Evolutionary conservation across 495 filamentous ascomycete genomes (phyloP).

Genomic region (Lentithecium fluviatile): DNA sequence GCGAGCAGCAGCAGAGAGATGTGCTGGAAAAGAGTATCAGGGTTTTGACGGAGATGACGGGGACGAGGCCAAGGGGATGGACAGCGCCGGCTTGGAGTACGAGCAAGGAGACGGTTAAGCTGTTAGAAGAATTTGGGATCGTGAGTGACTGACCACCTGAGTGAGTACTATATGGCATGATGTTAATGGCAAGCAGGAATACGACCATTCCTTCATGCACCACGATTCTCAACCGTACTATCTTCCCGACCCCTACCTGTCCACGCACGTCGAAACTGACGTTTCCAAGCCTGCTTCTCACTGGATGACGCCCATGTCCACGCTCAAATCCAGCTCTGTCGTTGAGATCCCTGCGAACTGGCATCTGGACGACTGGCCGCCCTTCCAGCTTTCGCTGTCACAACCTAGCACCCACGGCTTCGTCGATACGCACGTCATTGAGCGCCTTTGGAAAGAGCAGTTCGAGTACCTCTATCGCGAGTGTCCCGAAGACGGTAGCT

Average conservation of each 20-base stretch:
- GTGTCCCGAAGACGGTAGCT: slow-evolving; percentile 56
- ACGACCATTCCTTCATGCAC: slow-evolving; percentile 67
- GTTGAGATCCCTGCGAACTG: slow-evolving; percentile 68
- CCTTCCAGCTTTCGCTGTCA: slow-evolving; percentile 39
- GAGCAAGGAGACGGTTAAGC: slow-evolving; percentile 62
- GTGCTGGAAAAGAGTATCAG: slow-evolving; percentile 44
- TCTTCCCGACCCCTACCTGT: slow-evolving; percentile 57
- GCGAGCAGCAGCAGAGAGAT: slow-evolving; percentile 41
- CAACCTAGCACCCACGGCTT: slow-evolving; percentile 24
- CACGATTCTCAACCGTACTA: slow-evolving; percentile 68
- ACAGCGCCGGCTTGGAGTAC: slow-evolving; percentile 65
- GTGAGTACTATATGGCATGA: background rate
- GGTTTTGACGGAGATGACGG: slow-evolving; percentile 40
- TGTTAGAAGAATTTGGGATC: slow-evolving; percentile 66
- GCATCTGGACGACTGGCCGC: slow-evolving; percentile 66
- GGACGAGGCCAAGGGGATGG: slow-evolving; percentile 43
- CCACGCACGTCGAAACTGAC: slow-evolving; percentile 61
- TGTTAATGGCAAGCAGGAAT: slow-evolving; percentile 41
- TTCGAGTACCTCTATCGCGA: slow-evolving; percentile 70
- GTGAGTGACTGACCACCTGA: slow-evolving; percentile 25
- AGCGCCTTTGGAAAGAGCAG: slow-evolving; percentile 52
- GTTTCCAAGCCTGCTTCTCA: slow-evolving; percentile 57
- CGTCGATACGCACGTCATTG: slow-evolving; percentile 32
- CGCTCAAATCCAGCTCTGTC: slow-evolving; percentile 54
- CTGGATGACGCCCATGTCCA: slow-evolving; percentile 66